Conservation (phyloP, 148 eudicot species). For the Talinum fruticosum region DNA sequence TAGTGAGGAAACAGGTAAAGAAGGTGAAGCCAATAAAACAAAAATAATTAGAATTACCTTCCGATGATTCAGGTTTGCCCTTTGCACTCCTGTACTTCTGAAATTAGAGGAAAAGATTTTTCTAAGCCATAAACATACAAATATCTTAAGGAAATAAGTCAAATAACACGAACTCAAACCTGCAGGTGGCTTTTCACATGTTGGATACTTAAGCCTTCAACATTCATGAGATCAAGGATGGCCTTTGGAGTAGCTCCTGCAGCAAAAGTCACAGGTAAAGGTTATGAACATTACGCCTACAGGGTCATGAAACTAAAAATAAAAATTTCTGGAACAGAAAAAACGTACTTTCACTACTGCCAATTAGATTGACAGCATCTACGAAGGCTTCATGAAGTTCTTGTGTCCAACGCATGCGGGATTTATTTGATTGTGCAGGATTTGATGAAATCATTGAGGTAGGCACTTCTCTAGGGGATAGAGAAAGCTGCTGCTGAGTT, state of each 20-base stretch:
- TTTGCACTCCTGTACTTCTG: constrained; percentile 88
- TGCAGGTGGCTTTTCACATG: constrained; percentile 88
- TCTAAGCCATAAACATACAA: constrained; percentile 4
- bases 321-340: background rate
- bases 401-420: constrained; percentile 86
- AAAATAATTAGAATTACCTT: constrained; percentile 36
- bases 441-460: constrained; percentile 26
- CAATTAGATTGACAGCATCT: constrained; percentile 77
- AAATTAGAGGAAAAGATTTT: constrained; percentile 19
- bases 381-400: constrained; percentile 82
- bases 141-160: background rate
- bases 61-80: constrained; percentile 72
- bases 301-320: background rate
- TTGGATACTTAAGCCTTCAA: constrained; percentile 66
- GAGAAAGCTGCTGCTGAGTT: constrained; percentile 32
- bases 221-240: constrained; percentile 65
- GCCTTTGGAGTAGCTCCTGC: constrained; percentile 82
- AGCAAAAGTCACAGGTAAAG: constrained; percentile 7
- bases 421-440: constrained; percentile 36
- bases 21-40: background rate
- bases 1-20: too few species aligned
- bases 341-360: constrained; percentile 63
- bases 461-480: constrained; percentile 36
- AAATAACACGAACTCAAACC: constrained; percentile 33
- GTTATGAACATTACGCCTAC: background rate